Conservation (phyloP, 441 rosid species). For the Daphne laureola region DNA sequence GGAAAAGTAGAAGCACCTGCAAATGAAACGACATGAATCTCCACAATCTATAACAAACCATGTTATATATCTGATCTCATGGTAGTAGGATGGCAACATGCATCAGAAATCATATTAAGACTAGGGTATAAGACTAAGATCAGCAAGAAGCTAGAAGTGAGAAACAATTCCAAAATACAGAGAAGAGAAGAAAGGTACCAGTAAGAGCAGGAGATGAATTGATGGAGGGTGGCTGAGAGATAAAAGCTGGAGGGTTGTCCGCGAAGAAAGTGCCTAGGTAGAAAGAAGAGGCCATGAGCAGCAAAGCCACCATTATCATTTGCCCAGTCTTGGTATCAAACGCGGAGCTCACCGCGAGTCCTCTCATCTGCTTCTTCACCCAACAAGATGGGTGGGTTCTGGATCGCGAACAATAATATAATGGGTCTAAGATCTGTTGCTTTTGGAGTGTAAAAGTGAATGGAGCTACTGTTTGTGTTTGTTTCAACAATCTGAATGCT, state of each 20-base stretch:
- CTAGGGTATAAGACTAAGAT: too few species aligned
- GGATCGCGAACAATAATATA: not conserved
- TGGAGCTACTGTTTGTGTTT: too few species aligned
- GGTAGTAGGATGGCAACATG: too few species aligned
- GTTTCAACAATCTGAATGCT: too few species aligned
- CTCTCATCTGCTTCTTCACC: constrained; percentile 32
- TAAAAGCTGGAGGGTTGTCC: constrained; percentile 37
- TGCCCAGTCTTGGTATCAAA: constrained; percentile 68
- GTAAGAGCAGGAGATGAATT: constrained; percentile 23
- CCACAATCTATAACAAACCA: constrained; percentile 9
- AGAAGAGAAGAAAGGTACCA: constrained; percentile 18
- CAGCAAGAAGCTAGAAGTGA: too few species aligned
- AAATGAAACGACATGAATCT: constrained; percentile 9
- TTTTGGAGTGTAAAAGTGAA: not conserved
- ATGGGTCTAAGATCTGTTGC: not conserved
- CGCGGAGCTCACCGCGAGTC: constrained; percentile 35
- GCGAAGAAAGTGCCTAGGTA: constrained; percentile 75
- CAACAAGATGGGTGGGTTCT: too few species aligned
- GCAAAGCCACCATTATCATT: constrained; percentile 49
- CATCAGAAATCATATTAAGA: not conserved
- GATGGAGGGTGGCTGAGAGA: constrained; percentile 28
- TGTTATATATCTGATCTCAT: too few species aligned
- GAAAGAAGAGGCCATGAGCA: constrained; percentile 60
- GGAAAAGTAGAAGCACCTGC: constrained; percentile 38
- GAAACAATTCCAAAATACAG: too few species aligned